Conservation (phyloP, 129 eudicot genomes). For the Cynara cardunculus region DNA sequence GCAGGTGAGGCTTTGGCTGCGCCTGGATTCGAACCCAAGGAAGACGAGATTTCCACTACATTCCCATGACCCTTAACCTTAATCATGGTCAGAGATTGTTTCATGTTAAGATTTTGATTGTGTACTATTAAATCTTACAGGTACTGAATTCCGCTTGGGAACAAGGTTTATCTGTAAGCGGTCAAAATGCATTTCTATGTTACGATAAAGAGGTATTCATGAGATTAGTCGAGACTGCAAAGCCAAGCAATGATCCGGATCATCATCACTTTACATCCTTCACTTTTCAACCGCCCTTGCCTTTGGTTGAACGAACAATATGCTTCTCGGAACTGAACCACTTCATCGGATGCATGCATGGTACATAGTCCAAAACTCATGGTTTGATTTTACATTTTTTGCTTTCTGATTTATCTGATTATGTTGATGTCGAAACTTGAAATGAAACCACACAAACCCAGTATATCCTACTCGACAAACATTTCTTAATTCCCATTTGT, state of each 20-base stretch:
- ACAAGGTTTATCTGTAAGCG: slow-evolving; percentile 38
- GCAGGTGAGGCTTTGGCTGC: too few species aligned
- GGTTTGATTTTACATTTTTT: not conserved
- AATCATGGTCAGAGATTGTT: too few species aligned
- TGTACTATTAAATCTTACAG: slow-evolving; percentile 31
- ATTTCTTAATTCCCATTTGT: not conserved
- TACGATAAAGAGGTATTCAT: slow-evolving; percentile 43
- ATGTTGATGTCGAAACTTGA: not conserved
- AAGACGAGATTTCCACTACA: too few species aligned
- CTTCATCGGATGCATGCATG: slow-evolving; percentile 58
- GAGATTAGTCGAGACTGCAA: slow-evolving; percentile 51
- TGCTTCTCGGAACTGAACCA: slow-evolving; percentile 49
- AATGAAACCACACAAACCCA: not conserved
- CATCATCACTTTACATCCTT: slow-evolving; percentile 40
- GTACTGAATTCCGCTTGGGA: slow-evolving; percentile 64
- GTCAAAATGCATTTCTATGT: slow-evolving; percentile 48
- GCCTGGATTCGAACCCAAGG: too few species aligned
- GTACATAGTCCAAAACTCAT: slow-evolving; percentile 20
- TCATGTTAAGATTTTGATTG: too few species aligned
- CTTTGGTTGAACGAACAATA: slow-evolving; percentile 30
- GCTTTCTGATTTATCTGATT: not conserved
- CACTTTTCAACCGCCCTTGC: slow-evolving; percentile 32
- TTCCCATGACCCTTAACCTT: too few species aligned
- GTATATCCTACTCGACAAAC: not conserved
- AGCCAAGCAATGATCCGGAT: slow-evolving; percentile 60